Evolutionary conservation across 1,139 yeast genomes (phyloP).

Genomic region (Yamadazyma spencermartinsiae): DNA sequence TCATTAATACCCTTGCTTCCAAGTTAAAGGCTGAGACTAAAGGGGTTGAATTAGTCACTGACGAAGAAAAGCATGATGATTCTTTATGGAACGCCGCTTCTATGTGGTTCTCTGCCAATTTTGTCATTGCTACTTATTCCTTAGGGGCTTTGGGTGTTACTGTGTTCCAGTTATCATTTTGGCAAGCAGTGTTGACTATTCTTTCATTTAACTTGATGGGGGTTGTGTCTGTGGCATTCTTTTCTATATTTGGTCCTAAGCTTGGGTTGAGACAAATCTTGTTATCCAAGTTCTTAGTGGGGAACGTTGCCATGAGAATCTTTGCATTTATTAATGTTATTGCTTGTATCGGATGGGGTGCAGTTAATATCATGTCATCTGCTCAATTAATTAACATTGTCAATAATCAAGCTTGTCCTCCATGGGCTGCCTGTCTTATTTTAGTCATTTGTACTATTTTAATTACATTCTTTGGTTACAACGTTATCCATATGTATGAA

Average conservation of each 20-base stretch:
- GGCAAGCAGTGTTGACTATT: constrained; percentile 62
- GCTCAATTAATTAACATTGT: constrained; percentile 83
- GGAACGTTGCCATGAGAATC: constrained; percentile 72
- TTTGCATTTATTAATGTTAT: constrained; percentile 76
- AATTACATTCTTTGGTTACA: constrained; percentile 86
- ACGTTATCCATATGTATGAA: constrained; percentile 77
- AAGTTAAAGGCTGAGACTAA: constrained; percentile 58
- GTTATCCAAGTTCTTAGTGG: constrained; percentile 74
- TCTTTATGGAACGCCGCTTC: constrained; percentile 72
- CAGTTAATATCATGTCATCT: constrained; percentile 86
- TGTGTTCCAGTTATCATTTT: constrained; percentile 56
- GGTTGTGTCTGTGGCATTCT: constrained; percentile 75
- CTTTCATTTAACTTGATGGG: constrained; percentile 77
- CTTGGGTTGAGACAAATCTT: constrained; percentile 90
- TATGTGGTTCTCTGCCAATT: constrained; percentile 92
- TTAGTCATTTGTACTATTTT: constrained; percentile 67
- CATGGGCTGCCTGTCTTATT: constrained; percentile 88
- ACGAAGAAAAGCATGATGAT: constrained; percentile 61
- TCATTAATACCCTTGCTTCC: constrained; percentile 30
- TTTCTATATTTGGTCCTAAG: constrained; percentile 79
- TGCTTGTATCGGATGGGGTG: constrained; percentile 96
- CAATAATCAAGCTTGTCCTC: constrained; percentile 70
- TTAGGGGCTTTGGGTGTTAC: constrained; percentile 78
- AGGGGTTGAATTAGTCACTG: constrained; percentile 70
- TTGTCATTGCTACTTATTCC: constrained; percentile 82